Conservation (phyloP, 2,329 filamentous ascomycete species). For the Cladosporium sphaerospermum region DNA sequence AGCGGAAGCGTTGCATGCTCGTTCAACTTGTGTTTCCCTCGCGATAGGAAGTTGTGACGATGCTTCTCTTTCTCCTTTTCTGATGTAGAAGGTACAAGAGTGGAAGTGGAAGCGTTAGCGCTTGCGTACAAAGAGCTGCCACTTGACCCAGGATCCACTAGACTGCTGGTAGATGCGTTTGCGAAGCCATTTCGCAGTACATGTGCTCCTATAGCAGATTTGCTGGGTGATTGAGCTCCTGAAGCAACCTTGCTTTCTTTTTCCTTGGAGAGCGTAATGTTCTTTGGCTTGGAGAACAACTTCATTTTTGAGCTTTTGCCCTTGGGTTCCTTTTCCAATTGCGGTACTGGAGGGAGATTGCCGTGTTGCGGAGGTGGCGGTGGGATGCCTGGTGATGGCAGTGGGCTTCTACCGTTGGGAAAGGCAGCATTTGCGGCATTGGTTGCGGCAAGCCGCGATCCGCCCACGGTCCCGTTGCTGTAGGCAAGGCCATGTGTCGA, state of each 20-base stretch:
- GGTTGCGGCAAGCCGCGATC: constrained; percentile 59
- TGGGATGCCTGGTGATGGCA: constrained; percentile 34
- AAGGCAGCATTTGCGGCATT: constrained; percentile 70
- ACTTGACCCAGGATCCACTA: constrained; percentile 54
- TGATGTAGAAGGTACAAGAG: constrained; percentile 55
- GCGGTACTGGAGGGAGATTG: constrained; percentile 16
- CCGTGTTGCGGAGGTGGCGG: constrained; percentile 15
- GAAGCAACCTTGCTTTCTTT: constrained; percentile 58
- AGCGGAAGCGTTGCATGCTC: constrained; percentile 63
- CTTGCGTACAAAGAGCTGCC: constrained; percentile 63
- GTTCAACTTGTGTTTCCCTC: constrained; percentile 70
- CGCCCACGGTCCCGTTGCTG: constrained; percentile 56
- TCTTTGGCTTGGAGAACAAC: constrained; percentile 71
- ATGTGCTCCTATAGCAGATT: constrained; percentile 44
- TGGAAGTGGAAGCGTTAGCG: constrained; percentile 70
- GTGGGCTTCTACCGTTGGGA: constrained; percentile 50
- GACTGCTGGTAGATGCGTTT: constrained; percentile 65
- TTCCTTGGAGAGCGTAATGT: constrained; percentile 64
- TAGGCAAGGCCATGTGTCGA: constrained; percentile 34
- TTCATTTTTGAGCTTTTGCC: constrained; percentile 72
- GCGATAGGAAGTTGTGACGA: constrained; percentile 72
- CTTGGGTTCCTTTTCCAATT: constrained; percentile 53
- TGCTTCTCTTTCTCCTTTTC: constrained; percentile 66
- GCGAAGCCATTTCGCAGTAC: constrained; percentile 55
- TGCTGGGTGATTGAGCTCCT: constrained; percentile 60